Conservation (phyloP, 202 grass and related monocot genomes). For the Tripidium arundinaceum region DNA sequence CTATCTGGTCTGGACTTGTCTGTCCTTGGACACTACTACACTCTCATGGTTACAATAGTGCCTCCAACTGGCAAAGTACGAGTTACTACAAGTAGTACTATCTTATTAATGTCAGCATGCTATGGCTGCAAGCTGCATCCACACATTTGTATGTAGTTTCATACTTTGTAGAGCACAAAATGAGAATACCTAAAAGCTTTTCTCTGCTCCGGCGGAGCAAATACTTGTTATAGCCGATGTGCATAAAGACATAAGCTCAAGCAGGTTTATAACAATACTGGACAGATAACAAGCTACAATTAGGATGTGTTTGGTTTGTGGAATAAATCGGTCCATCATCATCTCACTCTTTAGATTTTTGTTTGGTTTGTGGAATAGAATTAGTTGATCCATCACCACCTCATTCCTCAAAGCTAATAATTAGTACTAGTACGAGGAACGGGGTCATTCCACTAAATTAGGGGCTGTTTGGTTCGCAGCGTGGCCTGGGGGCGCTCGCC, state of each 20-base stretch:
- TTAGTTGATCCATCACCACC: too few species aligned
- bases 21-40: too few species aligned
- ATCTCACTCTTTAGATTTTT: too few species aligned
- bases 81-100: not conserved
- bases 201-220: not conserved
- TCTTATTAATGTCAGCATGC: not conserved
- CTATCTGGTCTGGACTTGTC: too few species aligned
- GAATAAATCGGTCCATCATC: too few species aligned
- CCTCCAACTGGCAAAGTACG: not conserved
- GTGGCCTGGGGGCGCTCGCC: not conserved
- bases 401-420: too few species aligned
- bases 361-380: too few species aligned
- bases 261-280: not conserved
- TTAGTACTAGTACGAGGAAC: too few species aligned
- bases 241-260: not conserved
- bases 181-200: not conserved
- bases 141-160: not conserved
- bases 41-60: not conserved
- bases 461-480: too few species aligned
- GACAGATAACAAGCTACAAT: not conserved
- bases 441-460: too few species aligned
- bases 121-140: constrained; percentile 15
- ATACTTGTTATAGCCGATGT: not conserved
- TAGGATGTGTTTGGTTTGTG: not conserved
- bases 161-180: not conserved